Evolutionary conservation across 805 yeast species (phyloP).

Genomic region (Wickerhamomyces canadensis): DNA sequence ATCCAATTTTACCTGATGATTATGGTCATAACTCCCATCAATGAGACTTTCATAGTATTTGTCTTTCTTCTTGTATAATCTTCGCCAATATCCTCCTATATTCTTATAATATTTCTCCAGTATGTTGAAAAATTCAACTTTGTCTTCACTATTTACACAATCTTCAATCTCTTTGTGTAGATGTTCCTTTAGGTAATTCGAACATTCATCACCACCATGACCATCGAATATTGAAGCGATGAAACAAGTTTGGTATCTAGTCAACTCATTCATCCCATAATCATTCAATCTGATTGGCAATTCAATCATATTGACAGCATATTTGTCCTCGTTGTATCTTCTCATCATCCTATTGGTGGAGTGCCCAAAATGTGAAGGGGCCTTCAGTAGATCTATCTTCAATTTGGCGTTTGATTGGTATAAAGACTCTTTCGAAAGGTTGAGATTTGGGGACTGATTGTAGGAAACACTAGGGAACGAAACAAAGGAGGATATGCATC

Average conservation of each 20-base stretch:
- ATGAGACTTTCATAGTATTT: constrained; percentile 30
- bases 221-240: constrained; percentile 85
- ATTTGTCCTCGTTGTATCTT: constrained; percentile 74
- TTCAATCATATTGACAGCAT: constrained; percentile 56
- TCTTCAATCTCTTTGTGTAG: constrained; percentile 50
- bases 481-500: constrained; percentile 20
- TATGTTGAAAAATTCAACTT: constrained; percentile 36
- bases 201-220: constrained; percentile 83
- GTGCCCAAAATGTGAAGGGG: constrained; percentile 70
- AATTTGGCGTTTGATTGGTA: constrained; percentile 12
- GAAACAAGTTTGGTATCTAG: constrained; percentile 37
- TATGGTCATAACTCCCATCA: constrained; percentile 13
- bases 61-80: constrained; percentile 51
- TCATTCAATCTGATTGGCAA: constrained; percentile 31
- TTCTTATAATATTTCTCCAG: constrained; percentile 48
- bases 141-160: constrained; percentile 23
- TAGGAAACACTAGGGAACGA: constrained; percentile 16
- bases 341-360: constrained; percentile 71
- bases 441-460: constrained; percentile 9
- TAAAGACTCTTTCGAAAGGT: constrained; percentile 9
- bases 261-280: constrained; percentile 17
- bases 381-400: constrained; percentile 34
- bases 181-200: constrained; percentile 49
- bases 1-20: constrained; percentile 8
- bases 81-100: constrained; percentile 80